Evolutionary conservation across 345 rosid genomes (phyloP).

Genomic region (Cochlearia excelsa): DNA sequence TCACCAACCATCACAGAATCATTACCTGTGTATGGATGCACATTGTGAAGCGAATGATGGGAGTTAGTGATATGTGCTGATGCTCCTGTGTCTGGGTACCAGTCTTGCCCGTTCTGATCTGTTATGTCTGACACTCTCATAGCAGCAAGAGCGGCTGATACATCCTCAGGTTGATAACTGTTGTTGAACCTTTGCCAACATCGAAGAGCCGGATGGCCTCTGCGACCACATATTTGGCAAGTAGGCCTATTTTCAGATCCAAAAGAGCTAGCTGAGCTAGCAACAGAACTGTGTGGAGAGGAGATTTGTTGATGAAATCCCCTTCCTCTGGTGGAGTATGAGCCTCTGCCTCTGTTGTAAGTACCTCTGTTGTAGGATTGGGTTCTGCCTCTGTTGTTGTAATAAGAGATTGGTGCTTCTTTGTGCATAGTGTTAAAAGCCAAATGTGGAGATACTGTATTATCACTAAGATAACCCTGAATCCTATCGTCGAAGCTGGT

Average conservation of each 20-base stretch:
- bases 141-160: not conserved
- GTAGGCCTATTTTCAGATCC: not conserved
- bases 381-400: not conserved
- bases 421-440: not conserved
- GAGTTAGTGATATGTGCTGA: not conserved
- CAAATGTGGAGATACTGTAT: not conserved
- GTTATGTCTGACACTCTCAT: not conserved
- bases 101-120: not conserved
- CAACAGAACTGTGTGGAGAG: not conserved
- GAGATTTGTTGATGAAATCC: not conserved
- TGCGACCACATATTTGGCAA: not conserved
- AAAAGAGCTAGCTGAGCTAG: too few relatives aligned
- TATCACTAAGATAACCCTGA: too few relatives aligned
- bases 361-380: too few relatives aligned
- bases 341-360: not conserved
- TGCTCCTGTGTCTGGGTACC: not conserved
- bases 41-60: too few relatives aligned
- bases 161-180: too few relatives aligned
- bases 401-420: not conserved
- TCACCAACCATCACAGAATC: too few relatives aligned
- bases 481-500: too few relatives aligned
- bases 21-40: too few relatives aligned
- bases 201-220: not conserved
- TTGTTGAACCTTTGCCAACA: not conserved
- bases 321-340: not conserved